A percentile compares a stretch with the other conserved stretches of the same genome.
Conservation (phyloP, 495 filamentous ascomycete species). For the Xylaria cubensis region DNA sequence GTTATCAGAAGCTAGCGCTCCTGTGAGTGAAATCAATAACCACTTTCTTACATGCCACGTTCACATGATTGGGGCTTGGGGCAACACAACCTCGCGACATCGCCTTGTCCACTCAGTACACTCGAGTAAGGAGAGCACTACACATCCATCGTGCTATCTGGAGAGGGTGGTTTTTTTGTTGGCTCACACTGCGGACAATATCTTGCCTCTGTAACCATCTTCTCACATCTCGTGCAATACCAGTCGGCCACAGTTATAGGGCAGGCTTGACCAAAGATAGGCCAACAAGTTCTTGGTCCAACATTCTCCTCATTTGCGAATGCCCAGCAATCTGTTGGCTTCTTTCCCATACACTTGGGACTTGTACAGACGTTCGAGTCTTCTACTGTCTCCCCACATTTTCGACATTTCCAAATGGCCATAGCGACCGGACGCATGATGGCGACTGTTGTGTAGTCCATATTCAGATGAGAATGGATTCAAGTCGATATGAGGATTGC, state of each 20-base stretch:
- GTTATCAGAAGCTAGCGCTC: background rate
- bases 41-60: background rate
- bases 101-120: background rate
- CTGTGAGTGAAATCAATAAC: background rate
- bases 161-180: background rate
- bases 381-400: background rate
- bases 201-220: background rate
- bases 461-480: background rate
- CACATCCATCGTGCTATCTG: background rate
- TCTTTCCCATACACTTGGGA: background rate
- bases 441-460: background rate
- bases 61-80: no score
- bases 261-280: background rate
- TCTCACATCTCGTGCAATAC: background rate
- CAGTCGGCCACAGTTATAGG: background rate
- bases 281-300: background rate
- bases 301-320: background rate
- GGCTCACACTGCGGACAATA: background rate
- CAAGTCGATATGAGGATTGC: background rate
- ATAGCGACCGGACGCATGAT: background rate
- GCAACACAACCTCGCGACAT: background rate
- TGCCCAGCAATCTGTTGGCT: background rate
- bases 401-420: background rate
- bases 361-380: background rate
- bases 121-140: background rate